phyloP scores from a whole-genome alignment of 139 green algal species.

The Nannochloris sp. region DNA sequence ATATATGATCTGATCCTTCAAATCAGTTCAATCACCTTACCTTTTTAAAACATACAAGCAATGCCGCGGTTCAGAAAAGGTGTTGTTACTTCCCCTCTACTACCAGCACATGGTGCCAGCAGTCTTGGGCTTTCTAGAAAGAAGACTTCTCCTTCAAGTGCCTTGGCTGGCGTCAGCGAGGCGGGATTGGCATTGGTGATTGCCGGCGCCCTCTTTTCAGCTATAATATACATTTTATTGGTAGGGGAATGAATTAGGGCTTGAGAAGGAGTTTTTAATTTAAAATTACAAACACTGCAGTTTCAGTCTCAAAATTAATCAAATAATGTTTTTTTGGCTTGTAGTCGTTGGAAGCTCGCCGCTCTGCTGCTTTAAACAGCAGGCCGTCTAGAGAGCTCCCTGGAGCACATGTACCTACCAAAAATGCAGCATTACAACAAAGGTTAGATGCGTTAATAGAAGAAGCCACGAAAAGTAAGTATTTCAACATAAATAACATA shows the following conservation, averaged over 20 bases:
- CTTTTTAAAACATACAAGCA: no score
- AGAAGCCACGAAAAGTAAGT: not conserved
- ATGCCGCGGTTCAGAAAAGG: not conserved
- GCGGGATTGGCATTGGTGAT: no score
- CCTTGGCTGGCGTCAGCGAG: no score
- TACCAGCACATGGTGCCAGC: not conserved
- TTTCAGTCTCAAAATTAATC: no score
- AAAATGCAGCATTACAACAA: slow-evolving; percentile 3
- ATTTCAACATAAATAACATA: not conserved
- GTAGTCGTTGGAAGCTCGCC: not conserved
- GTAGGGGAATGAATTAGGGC: no score
- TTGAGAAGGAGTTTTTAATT: no score
- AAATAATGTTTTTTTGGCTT: not conserved
- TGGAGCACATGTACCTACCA: not conserved
- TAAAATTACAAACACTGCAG: no score
- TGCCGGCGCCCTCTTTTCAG: no score
- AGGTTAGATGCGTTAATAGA: not conserved
- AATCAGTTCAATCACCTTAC: no score
- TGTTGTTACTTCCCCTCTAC: not conserved
- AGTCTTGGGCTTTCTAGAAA: not conserved
- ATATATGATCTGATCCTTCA: no score
- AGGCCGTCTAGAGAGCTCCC: not conserved
- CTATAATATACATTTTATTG: no score
- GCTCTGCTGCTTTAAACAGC: not conserved
- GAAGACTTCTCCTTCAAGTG: no score